phyloP scores from a whole-genome alignment of 139 green algal genomes.

The Gonium pectorale region DNA sequence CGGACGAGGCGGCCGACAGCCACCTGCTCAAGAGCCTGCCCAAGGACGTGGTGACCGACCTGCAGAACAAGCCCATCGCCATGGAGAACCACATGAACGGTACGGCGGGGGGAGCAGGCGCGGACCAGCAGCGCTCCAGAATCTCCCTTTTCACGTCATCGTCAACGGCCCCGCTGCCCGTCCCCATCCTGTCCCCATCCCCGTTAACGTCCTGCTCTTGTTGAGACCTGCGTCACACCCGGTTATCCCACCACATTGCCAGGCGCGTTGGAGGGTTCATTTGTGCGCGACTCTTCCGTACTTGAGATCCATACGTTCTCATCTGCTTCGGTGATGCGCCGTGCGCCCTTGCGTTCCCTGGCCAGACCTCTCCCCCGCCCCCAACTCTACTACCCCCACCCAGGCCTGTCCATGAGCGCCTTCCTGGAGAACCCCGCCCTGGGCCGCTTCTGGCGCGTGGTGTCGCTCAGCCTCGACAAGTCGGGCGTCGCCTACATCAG shows the following conservation, averaged over 20 bases:
- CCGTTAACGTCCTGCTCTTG: too few species aligned
- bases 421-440: conserved; percentile 71
- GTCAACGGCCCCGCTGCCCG: too few species aligned
- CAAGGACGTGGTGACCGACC: conserved; percentile 64
- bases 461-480: conserved; percentile 76
- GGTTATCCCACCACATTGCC: too few species aligned
- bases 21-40: conserved; percentile 72
- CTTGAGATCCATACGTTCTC: too few species aligned
- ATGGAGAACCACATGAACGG: conserved; percentile 89
- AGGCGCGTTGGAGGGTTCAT: too few species aligned
- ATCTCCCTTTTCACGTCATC: too few species aligned
- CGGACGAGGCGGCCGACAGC: conserved; percentile 52
- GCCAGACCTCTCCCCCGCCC: neutral
- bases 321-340: too few species aligned
- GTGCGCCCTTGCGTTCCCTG: neutral
- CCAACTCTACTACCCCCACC: neutral
- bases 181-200: too few species aligned
- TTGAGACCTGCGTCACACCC: too few species aligned
- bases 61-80: conserved; percentile 78
- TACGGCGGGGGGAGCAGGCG: conserved; percentile 42
- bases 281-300: too few species aligned
- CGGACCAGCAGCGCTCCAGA: too few species aligned
- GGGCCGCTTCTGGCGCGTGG: conserved; percentile 75
- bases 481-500: conserved; percentile 75
- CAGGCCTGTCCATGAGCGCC: conserved; percentile 73